A percentile compares a stretch with the other conserved stretches of the same genome.
These are phyloP conservation scores for Datura wrightii DNA, from an alignment of 257 asterid genomes.

Conservation along the genomic window DNA sequence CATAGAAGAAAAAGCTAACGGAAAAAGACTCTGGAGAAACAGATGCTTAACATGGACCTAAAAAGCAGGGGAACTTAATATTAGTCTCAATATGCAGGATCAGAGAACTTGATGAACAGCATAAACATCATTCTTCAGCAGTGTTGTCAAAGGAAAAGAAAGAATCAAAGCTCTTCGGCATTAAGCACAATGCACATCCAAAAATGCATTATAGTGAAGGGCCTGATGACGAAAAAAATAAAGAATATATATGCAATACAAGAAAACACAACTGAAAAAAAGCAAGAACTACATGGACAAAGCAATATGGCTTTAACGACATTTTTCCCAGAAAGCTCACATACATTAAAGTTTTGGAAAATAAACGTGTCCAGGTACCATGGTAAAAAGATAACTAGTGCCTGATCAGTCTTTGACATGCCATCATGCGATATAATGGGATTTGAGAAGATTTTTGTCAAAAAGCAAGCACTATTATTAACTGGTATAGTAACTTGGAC, in stretches of 20 bases:
- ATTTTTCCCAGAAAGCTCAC: background rate
- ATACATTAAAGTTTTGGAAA: background rate
- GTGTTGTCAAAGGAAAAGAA: background rate
- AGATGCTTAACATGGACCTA: conserved; percentile 19
- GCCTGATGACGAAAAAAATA: background rate
- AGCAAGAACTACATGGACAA: background rate
- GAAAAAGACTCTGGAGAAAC: background rate
- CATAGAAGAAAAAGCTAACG: rapidly evolving
- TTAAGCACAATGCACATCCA: conserved; percentile 20
- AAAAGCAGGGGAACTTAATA: background rate
- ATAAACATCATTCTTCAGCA: conserved; percentile 13
- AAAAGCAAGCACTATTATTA: background rate
- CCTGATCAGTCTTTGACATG: conserved; percentile 1
- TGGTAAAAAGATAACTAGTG: background rate
- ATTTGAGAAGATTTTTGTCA: conserved; percentile 2
- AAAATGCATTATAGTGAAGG: background rate
- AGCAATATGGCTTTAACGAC: background rate
- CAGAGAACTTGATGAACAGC: background rate
- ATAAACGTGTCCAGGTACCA: conserved; percentile 18
- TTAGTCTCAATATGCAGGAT: conserved; percentile 22
- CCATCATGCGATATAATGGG: conserved; percentile 8
- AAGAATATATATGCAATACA: background rate
- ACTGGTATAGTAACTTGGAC: background rate
- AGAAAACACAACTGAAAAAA: background rate
- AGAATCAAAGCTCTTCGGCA: background rate